These are phyloP conservation scores for Phytophthora hybrid DNA, from an alignment of 352 stramenopile species.

Conservation along the genomic window DNA sequence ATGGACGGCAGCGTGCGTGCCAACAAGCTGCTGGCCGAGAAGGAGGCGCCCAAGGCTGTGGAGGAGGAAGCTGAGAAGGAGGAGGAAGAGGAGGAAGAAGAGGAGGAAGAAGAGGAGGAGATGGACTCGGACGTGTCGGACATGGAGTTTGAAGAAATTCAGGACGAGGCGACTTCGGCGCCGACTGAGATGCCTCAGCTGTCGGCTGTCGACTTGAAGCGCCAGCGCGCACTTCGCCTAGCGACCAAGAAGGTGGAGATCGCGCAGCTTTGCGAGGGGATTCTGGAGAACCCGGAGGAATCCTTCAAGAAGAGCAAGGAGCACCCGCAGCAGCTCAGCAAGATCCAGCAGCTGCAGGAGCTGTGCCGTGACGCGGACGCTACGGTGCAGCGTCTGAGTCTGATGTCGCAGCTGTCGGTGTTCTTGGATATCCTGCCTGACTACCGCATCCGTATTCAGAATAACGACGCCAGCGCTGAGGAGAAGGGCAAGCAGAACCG, in stretches of 20 bases:
- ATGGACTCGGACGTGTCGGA: constrained; percentile 78
- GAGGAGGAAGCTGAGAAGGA: constrained; percentile 41
- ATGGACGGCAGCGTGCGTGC: constrained; percentile 85
- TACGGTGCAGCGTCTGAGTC: constrained; percentile 85
- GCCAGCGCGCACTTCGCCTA: constrained; percentile 75
- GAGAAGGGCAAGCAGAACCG: constrained; percentile 83
- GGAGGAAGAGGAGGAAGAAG: constrained; percentile 45
- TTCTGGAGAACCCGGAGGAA: constrained; percentile 87
- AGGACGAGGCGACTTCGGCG: constrained; percentile 29
- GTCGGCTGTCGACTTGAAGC: constrained; percentile 66
- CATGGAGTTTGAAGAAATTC: constrained; percentile 86
- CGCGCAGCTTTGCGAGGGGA: constrained; percentile 89
- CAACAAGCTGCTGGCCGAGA: constrained; percentile 76
- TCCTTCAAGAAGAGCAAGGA: constrained; percentile 90
- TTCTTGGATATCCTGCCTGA: constrained; percentile 96
- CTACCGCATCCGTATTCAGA: constrained; percentile 94
- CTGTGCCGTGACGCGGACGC: constrained; percentile 78
- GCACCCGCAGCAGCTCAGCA: constrained; percentile 79
- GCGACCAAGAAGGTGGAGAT: constrained; percentile 90
- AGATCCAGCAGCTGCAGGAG: constrained; percentile 79
- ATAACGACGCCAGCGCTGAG: constrained; percentile 79
- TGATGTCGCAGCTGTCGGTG: constrained; percentile 94
- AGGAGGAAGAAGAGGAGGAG: constrained; percentile 54
- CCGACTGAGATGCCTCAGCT: constrained; percentile 17
- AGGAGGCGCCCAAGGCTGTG: constrained; percentile 33